Percentiles rank a stretch among this genome's conserved stretches.
phyloP scores from a whole-genome alignment of 225 moss, liverwort and hornwort genomes.

The Bryum argenteum region DNA sequence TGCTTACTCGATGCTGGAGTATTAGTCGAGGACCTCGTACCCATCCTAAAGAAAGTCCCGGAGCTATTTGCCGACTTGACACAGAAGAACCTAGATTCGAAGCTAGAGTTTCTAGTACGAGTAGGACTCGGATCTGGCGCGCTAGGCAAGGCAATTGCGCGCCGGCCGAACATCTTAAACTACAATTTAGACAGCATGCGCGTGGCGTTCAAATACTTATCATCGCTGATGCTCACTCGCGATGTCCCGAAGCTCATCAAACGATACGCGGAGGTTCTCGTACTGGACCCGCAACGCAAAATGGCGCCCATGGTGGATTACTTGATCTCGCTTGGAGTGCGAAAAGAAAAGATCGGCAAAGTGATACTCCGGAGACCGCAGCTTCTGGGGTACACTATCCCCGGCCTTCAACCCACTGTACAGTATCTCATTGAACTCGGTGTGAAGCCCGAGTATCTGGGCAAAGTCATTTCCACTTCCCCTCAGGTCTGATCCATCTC shows the following conservation, averaged over 20 bases:
- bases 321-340: conserved; percentile 64
- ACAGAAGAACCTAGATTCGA: conserved; percentile 58
- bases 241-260: conserved; percentile 63
- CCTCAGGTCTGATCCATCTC: conserved; percentile 57
- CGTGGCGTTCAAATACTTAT: conserved; percentile 53
- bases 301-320: conserved; percentile 71
- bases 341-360: conserved; percentile 65
- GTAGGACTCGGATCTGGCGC: conserved; percentile 61
- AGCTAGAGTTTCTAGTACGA: conserved; percentile 58
- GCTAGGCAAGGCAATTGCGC: conserved; percentile 72
- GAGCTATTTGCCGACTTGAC: conserved; percentile 72
- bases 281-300: conserved; percentile 70
- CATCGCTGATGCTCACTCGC: conserved; percentile 50
- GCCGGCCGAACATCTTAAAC: conserved; percentile 73
- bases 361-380: conserved; percentile 73
- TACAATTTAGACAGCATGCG: conserved; percentile 63
- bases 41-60: conserved; percentile 64
- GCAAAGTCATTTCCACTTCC: conserved; percentile 74
- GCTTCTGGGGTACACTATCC: conserved; percentile 73
- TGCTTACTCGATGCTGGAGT: conserved; percentile 59
- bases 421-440: conserved; percentile 69
- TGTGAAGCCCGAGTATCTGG: conserved; percentile 63
- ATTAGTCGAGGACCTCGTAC: conserved; percentile 53
- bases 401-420: conserved; percentile 66
- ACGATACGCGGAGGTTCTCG: conserved; percentile 78